phyloP scores from a whole-genome alignment of 75 land plant genomes.

The Pinus tabuliformis region DNA sequence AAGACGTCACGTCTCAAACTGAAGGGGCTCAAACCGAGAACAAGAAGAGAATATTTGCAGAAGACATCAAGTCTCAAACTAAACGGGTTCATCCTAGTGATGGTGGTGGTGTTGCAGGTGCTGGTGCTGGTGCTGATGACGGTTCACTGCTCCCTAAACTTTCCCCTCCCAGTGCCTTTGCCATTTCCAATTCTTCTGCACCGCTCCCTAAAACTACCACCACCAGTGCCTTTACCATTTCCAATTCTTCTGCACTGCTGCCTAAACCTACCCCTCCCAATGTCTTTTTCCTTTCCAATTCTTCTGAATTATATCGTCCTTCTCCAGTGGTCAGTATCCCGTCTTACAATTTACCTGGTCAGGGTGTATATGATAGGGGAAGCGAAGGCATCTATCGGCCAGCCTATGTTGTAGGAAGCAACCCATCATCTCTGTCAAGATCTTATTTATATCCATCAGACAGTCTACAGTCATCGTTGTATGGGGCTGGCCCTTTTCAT shows the following conservation, averaged over 20 bases:
- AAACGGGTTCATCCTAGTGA: too few relatives aligned
- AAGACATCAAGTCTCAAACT: too few relatives aligned
- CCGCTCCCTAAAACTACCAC: not conserved
- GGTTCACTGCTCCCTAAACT: slow-evolving; percentile 4
- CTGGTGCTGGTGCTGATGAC: not conserved
- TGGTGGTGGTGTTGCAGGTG: not conserved
- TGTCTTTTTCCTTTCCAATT: too few relatives aligned
- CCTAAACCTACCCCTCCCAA: too few relatives aligned
- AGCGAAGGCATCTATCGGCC: slow-evolving; percentile 28
- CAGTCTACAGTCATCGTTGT: slow-evolving; percentile 29
- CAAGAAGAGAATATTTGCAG: too few relatives aligned
- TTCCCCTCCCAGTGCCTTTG: slow-evolving; percentile 9
- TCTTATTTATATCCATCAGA: slow-evolving; percentile 42
- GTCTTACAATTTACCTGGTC: slow-evolving; percentile 25
- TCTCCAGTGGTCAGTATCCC: slow-evolving; percentile 7
- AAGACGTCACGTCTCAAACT: too few relatives aligned
- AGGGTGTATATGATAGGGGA: slow-evolving; percentile 28
- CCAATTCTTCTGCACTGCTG: too few relatives aligned
- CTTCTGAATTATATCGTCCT: not conserved
- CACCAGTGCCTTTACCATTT: too few relatives aligned
- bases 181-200: slow-evolving; percentile 8
- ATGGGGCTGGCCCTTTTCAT: slow-evolving; percentile 27
- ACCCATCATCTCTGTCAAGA: slow-evolving; percentile 10
- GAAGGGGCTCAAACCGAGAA: too few relatives aligned
- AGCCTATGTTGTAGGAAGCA: slow-evolving; percentile 31